These are phyloP conservation scores for Thelonectria discophora DNA, from an alignment of 2,329 filamentous ascomycete genomes.

Conservation along the genomic window DNA sequence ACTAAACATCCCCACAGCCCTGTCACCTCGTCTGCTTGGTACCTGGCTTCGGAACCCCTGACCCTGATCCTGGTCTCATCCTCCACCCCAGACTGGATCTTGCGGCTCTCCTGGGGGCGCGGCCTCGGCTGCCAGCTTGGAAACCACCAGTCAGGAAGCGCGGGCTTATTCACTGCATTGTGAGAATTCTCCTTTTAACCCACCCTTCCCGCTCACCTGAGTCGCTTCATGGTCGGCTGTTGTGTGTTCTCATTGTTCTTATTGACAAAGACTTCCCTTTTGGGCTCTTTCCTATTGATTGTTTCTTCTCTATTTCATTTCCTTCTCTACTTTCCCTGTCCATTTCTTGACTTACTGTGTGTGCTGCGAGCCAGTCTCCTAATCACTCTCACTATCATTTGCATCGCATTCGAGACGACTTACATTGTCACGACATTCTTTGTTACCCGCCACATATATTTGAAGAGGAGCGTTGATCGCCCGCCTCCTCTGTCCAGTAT, in stretches of 20 bases:
- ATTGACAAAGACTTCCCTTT: slow-evolving; percentile 41
- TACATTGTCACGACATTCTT: slow-evolving; percentile 22
- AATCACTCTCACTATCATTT: slow-evolving; percentile 38
- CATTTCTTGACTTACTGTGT: slow-evolving; percentile 34
- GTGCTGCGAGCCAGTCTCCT: slow-evolving; percentile 38
- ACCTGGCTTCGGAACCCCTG: slow-evolving; percentile 29
- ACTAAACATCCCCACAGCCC: slow-evolving; percentile 32
- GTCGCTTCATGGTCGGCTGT: slow-evolving; percentile 36
- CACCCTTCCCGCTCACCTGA: slow-evolving; percentile 31
- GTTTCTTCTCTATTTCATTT: slow-evolving; percentile 35
- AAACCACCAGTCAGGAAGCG: slow-evolving; percentile 36
- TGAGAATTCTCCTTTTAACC: slow-evolving; percentile 42
- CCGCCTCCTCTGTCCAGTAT: slow-evolving; percentile 37
- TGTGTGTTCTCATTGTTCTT: slow-evolving; percentile 42
- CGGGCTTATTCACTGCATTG: slow-evolving; percentile 27
- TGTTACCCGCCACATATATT: slow-evolving; percentile 32
- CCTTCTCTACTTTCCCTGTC: slow-evolving; percentile 31
- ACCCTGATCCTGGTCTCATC: slow-evolving; percentile 35
- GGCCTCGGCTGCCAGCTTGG: slow-evolving; percentile 31
- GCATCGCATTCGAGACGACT: slow-evolving; percentile 31
- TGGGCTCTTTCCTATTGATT: slow-evolving; percentile 34
- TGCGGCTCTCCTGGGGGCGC: slow-evolving; percentile 38
- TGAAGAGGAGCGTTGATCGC: slow-evolving; percentile 47
- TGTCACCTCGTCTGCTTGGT: slow-evolving; percentile 24
- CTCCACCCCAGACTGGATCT: slow-evolving; percentile 42